A percentile compares a stretch with the other conserved stretches of the same genome.
Conservation (phyloP, 1,284 basidiomycete species). For the Cryptococcus deneoformans region DNA sequence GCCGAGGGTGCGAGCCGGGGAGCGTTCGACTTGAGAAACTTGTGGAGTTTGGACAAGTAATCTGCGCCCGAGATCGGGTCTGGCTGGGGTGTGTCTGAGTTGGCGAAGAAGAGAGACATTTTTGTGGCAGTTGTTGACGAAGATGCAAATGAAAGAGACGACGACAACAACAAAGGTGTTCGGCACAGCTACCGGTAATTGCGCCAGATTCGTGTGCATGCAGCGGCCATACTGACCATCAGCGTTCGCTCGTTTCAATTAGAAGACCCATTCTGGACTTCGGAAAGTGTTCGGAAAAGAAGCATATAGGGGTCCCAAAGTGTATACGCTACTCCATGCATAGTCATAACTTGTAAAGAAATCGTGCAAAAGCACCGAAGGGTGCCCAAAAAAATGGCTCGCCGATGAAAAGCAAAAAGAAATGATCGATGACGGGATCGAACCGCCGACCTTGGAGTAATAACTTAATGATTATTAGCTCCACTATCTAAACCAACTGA, state of each 20-base stretch:
- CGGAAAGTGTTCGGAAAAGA: too few species aligned
- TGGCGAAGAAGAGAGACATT: slow-evolving; percentile 2
- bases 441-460: slow-evolving; percentile 7
- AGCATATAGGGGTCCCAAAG: too few species aligned
- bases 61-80: slow-evolving; percentile 32
- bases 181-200: too few species aligned
- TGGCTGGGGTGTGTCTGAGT: slow-evolving; percentile 5
- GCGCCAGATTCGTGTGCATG: too few species aligned
- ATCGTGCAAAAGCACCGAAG: not conserved
- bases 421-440: slow-evolving; percentile 5
- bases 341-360: too few species aligned
- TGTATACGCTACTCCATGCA: too few species aligned
- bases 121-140: not conserved
- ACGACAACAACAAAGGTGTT: not conserved
- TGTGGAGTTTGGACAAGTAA: slow-evolving; percentile 44
- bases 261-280: too few species aligned
- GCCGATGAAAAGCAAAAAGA: not conserved
- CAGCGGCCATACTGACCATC: too few species aligned
- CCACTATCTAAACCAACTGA: slow-evolving; percentile 7
- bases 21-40: slow-evolving; percentile 43
- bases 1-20: slow-evolving; percentile 33
- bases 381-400: not conserved
- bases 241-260: too few species aligned
- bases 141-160: not conserved
- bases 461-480: not conserved